Percentiles rank a stretch among this genome's conserved stretches.
phyloP scores from a whole-genome alignment of 768 basidiomycete genomes.

The Sporobolomyces roseus region DNA sequence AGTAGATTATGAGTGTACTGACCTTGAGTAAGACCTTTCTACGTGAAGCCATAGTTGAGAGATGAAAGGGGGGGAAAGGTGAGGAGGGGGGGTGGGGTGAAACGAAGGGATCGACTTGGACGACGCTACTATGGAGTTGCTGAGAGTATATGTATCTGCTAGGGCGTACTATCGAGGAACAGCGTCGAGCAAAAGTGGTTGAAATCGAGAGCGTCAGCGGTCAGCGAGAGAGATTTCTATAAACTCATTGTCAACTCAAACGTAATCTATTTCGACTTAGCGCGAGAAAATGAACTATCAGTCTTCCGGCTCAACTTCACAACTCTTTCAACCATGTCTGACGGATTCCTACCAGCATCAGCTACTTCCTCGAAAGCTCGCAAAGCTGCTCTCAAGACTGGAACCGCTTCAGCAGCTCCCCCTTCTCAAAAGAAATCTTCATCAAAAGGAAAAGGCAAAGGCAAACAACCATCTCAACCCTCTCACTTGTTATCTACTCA shows the following conservation, averaged over 20 bases:
- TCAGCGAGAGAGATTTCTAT: no score
- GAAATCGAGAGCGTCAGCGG: no score
- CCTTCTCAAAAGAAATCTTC: not conserved
- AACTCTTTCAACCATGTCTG: conserved; percentile 21
- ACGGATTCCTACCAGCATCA: conserved; percentile 37
- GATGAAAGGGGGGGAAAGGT: not conserved
- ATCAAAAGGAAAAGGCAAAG: conserved; percentile 33
- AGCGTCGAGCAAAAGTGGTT: no score
- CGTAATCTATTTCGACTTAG: no score
- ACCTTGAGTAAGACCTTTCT: conserved; percentile 55
- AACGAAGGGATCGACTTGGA: not conserved
- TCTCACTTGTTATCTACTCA: conserved; percentile 37
- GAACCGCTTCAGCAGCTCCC: not conserved
- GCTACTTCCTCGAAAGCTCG: conserved; percentile 29
- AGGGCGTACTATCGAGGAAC: no score
- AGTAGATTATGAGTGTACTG: conserved; percentile 9
- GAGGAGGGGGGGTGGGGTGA: not conserved
- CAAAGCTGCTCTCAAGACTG: conserved; percentile 16
- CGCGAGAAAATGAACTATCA: no score
- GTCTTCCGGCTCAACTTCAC: no score
- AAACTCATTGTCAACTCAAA: no score
- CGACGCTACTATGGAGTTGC: no score
- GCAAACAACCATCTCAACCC: not conserved
- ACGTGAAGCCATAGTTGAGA: conserved; percentile 46
- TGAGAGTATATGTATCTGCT: no score